A percentile compares a stretch with the other conserved stretches of the same genome.
phyloP scores from a whole-genome alignment of 306 rosid species.

The Inga leiocalycina region DNA sequence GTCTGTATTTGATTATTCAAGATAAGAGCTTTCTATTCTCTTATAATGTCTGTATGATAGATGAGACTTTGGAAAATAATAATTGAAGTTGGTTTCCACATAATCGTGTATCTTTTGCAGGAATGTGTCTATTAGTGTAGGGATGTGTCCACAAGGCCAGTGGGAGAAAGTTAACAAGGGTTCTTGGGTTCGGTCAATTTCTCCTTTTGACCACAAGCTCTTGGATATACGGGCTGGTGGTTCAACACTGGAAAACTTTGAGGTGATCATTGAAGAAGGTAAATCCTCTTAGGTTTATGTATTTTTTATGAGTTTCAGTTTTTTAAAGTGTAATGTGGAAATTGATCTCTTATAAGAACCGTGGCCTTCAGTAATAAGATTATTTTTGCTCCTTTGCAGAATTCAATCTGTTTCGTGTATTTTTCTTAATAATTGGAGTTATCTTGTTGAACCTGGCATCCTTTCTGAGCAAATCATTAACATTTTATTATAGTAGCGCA shows the following conservation, averaged over 20 bases:
- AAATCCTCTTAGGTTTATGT: conserved; percentile 20
- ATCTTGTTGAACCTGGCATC: conserved; percentile 74
- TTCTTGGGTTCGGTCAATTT: conserved; percentile 75
- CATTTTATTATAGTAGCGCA: conserved; percentile 80
- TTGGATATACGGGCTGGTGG: conserved; percentile 70
- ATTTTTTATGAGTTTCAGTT: conserved; percentile 22
- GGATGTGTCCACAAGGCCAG: conserved; percentile 80
- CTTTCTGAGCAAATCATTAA: conserved; percentile 65
- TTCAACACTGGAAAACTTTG: conserved; percentile 63
- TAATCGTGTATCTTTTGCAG: conserved; percentile 48
- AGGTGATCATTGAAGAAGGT: conserved; percentile 86
- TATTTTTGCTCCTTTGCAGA: conserved; percentile 53
- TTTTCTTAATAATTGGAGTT: conserved; percentile 61
- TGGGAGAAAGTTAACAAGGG: conserved; percentile 89
- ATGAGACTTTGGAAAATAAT: conserved; percentile 13
- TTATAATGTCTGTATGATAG: not conserved
- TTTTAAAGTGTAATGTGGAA: not conserved
- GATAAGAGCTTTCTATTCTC: not conserved
- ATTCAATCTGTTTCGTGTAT: conserved; percentile 59
- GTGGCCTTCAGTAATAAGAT: conserved; percentile 13
- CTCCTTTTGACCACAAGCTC: conserved; percentile 80
- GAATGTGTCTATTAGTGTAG: conserved; percentile 66
- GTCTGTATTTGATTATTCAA: conserved; percentile 21
- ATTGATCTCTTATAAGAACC: conserved; percentile 6
- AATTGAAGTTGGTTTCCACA: conserved; percentile 1